Percentiles rank a stretch among this genome's conserved stretches.
phyloP scores from a whole-genome alignment of 306 rosid genomes.

The Fragaria ananassa region DNA sequence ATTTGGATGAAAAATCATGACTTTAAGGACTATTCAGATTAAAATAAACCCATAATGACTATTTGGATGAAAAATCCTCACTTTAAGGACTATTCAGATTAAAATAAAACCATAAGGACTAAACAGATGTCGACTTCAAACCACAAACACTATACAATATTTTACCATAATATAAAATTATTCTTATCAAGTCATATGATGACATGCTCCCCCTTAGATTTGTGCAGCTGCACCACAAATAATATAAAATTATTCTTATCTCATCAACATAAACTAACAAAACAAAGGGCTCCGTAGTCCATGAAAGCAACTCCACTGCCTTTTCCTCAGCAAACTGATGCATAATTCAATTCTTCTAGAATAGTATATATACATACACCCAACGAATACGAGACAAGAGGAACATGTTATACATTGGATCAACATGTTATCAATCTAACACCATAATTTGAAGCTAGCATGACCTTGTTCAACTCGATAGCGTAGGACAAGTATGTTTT shows the following conservation, averaged over 20 bases:
- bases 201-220: not conserved
- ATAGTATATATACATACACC: not conserved
- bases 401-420: not conserved
- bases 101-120: no score
- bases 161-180: no score
- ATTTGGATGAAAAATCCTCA: no score
- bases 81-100: no score
- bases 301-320: not conserved
- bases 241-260: not conserved
- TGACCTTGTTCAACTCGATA: not conserved
- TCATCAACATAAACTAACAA: not conserved
- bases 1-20: no score
- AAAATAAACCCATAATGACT: no score
- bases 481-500: not conserved
- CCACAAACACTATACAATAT: no score
- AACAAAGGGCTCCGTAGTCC: not conserved
- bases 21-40: no score
- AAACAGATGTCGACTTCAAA: no score
- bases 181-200: conserved; percentile 10
- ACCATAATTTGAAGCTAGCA: not conserved
- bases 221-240: not conserved
- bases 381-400: not conserved
- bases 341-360: no score
- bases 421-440: not conserved
- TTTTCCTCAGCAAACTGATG: not conserved